A percentile compares a stretch with the other conserved stretches of the same genome.
Conservation (phyloP, 768 basidiomycete species). For the Phaeotremella skinneri region DNA sequence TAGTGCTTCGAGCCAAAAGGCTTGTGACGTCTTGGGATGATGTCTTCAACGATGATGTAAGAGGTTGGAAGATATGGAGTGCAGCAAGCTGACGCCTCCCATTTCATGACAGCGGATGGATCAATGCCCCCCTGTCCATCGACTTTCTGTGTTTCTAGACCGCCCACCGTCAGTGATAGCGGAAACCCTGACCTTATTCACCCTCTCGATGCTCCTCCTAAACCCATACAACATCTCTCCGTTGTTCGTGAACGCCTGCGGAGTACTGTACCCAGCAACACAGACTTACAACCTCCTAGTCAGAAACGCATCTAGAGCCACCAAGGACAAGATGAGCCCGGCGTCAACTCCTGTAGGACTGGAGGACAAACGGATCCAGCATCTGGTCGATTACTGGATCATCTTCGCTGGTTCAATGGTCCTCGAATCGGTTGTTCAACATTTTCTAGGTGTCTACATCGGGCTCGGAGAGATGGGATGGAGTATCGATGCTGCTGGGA, state of each 20-base stretch:
- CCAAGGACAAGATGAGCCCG: neutral
- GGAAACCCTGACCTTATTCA: slow-evolving; percentile 1
- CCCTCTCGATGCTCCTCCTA: slow-evolving; percentile 7
- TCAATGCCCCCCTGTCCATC: neutral
- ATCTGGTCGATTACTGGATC: slow-evolving; percentile 19
- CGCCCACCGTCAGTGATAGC: slow-evolving; percentile 14
- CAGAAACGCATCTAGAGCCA: too few relatives aligned
- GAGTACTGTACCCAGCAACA: neutral
- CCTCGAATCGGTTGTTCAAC: neutral
- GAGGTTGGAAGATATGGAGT: too few relatives aligned
- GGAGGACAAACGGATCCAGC: slow-evolving; percentile 7
- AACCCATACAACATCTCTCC: slow-evolving; percentile 13
- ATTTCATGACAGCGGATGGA: too few relatives aligned
- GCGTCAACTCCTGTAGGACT: neutral
- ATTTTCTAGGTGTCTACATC: neutral
- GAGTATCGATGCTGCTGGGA: neutral
- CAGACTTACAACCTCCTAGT: slow-evolving; percentile 1
- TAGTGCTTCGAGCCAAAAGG: too few relatives aligned
- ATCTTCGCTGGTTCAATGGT: slow-evolving; percentile 6
- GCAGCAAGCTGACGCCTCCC: too few relatives aligned
- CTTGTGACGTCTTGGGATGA: too few relatives aligned
- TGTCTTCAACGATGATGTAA: too few relatives aligned
- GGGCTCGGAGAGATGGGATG: neutral
- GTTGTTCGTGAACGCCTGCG: slow-evolving; percentile 4
- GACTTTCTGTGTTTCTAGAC: slow-evolving; percentile 1